Base-by-base conservation (phyloP, 176 grass and related monocot genomes). In the Leersia perrieri region DNA sequence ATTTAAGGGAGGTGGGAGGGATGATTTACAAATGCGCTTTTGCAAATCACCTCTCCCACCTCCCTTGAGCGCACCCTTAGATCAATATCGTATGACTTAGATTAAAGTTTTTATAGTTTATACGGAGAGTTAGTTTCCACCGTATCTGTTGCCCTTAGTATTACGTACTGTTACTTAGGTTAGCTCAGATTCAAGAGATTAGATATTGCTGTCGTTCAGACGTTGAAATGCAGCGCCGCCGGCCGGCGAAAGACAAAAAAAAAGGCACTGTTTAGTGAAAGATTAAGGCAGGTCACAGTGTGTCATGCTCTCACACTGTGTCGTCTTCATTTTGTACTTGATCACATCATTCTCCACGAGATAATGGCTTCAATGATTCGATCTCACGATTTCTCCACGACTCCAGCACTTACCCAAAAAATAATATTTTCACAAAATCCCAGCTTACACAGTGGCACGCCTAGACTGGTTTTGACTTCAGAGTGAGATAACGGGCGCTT, bases 291-390 rank as follows among this genome's bases (percentile, higher is more conserved):
- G 31, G 51, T 33, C 41, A 63, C 67, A 45, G 66, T 79, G 5
- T 49, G 75, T 32, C 51, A n/a, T n/a, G n/a, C n/a, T n/a, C n/a
- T n/a, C n/a, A 63, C 67, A 45, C 72, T 79, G 5, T 49, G 75
- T 32, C 51, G 26, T 63, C 82, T 70, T 81, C 71, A 71, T 70
- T n/a, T 40, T 11, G 63, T 80, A 89, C 87, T 80, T 76, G 82
- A 76, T 89, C 82, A 16, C 85, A 42, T 58, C 73, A 36, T 83
- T 57, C 65, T 23, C 58, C 53, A 0, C 53, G 80, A 45, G 86
- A 78, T 72, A 66, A 79, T 83, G 73, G 28, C 42, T 34, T 31
- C 53, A 14, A 75, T 33, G 53, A 25, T 49, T 23, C 51, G 22
- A 70, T 36, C 41, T 25, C 85, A 75, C 79, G 72, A 36, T 70